phyloP scores from a whole-genome alignment of 345 rosid genomes.

The Ceriops zippeliana region DNA sequence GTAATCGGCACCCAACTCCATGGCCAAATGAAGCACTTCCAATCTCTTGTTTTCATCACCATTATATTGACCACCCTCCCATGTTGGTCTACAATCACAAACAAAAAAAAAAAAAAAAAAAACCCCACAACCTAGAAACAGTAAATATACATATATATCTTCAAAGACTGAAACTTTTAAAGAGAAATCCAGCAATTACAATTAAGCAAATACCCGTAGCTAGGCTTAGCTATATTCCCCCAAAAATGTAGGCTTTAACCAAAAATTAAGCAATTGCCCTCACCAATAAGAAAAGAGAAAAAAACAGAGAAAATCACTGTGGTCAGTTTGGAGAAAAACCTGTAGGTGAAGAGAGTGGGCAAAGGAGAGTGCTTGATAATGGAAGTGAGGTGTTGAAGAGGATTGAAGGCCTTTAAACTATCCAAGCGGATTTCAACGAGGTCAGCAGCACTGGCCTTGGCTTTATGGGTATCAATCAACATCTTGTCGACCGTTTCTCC shows the following conservation, averaged over 20 bases:
- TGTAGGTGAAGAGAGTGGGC: constrained; percentile 86
- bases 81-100: constrained; percentile 51
- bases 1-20: constrained; percentile 93
- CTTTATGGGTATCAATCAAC: constrained; percentile 45
- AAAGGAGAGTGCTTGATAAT: constrained; percentile 57
- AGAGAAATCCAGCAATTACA: too few species aligned
- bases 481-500: constrained; percentile 59
- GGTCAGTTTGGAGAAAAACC: constrained; percentile 33
- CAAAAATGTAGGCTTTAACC: too few species aligned
- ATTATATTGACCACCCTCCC: constrained; percentile 93
- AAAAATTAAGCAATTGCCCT: too few species aligned
- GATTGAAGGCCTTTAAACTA: constrained; percentile 46
- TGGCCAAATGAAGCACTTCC: constrained; percentile 68
- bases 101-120: too few species aligned
- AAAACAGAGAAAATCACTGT: too few species aligned
- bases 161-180: too few species aligned
- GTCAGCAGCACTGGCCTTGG: constrained; percentile 69
- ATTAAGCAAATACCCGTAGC: too few species aligned
- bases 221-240: too few species aligned
- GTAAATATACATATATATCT: too few species aligned
- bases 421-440: constrained; percentile 87
- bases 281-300: too few species aligned
- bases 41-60: constrained; percentile 70
- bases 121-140: too few species aligned
- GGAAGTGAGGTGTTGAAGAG: constrained; percentile 40